Conservation (phyloP, 352 stramenopile species). For the Pythium plurisporium region DNA sequence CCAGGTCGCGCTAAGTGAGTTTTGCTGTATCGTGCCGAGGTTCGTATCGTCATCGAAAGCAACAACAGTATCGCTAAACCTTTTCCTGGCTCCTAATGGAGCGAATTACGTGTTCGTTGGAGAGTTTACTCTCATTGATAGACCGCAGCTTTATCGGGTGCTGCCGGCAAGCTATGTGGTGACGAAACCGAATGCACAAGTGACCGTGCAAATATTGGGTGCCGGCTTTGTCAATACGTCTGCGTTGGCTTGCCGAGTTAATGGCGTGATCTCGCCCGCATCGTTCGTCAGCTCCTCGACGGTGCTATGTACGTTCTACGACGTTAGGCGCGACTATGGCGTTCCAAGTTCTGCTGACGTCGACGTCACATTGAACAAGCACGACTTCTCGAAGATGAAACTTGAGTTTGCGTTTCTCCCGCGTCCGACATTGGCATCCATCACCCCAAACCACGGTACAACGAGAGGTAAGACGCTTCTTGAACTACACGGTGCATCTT, state of each 20-base stretch:
- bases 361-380: slow-evolving; percentile 12
- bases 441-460: background rate
- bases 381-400: slow-evolving; percentile 5
- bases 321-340: background rate
- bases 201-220: slow-evolving; percentile 7
- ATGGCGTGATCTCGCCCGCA: background rate
- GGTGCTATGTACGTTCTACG: slow-evolving; percentile 2
- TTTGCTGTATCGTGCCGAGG: slow-evolving; percentile 8
- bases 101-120: slow-evolving; percentile 8
- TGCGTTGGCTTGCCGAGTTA: background rate
- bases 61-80: background rate
- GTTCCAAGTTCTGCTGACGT: background rate
- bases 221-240: slow-evolving; percentile 14
- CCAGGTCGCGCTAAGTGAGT: background rate
- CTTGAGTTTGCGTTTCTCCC: background rate
- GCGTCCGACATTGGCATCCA: background rate
- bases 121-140: slow-evolving; percentile 1
- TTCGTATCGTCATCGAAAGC: background rate
- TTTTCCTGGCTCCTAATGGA: slow-evolving; percentile 13
- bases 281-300: slow-evolving; percentile 12
- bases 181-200: background rate
- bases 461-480: background rate
- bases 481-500: slow-evolving; percentile 4
- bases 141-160: slow-evolving; percentile 9
- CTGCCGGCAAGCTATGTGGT: background rate